Evolutionary conservation across 2,329 filamentous ascomycete genomes (phyloP), one percentile per base, ranked within the genome.

Genomic region (Diplodia sapinea): DNA sequence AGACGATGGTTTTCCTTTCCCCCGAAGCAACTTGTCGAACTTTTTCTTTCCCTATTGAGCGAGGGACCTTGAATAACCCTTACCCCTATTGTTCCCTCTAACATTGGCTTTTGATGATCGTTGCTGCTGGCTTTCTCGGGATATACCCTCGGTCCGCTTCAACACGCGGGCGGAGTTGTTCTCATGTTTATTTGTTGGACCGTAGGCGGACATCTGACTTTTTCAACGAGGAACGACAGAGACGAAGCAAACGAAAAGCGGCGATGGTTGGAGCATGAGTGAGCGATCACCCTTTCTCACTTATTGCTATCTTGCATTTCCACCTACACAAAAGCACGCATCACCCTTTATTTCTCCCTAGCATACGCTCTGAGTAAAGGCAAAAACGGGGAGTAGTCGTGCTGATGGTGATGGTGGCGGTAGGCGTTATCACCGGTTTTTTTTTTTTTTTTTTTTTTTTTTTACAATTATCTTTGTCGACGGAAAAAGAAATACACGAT

Each of bases 111-210:
- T 17, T 38, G 4, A 29, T 20, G 26, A n/a, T 36, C 38, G 12
- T 36, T 36, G 12, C 12, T 63, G 47, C 43, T 36, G 11, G n/a
- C n/a, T 12, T n/a, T 31, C 12, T 20, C 36, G 8, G 3, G 9
- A 33, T n/a, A 63, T 63, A 63, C 59, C 59, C 59, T 51, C 47
- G 31, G 59, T 49, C 50, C 50, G 50, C 62, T 65, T 65, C 62
- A 65, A 65, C 62, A 65, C 23, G 62, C 62, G 50, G 62, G 36
- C 36, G 36, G 50, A 40, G 47, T 17, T 63, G 8, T 33, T 33
- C 4, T 26, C 11, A 38, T 26, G n/a, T 33, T 33, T 33, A 6
- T 29, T 29, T 29, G 11, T 12, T 29, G 50, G 4, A 3, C 43
- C 17, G n/a, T 47, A 11, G 43, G n/a, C 17, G 43, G 43, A 20